Evolutionary conservation across 306 rosid species (phyloP), one percentile per base, ranked within the genome.

Genomic region (Pterocarpus macrocarpus): DNA sequence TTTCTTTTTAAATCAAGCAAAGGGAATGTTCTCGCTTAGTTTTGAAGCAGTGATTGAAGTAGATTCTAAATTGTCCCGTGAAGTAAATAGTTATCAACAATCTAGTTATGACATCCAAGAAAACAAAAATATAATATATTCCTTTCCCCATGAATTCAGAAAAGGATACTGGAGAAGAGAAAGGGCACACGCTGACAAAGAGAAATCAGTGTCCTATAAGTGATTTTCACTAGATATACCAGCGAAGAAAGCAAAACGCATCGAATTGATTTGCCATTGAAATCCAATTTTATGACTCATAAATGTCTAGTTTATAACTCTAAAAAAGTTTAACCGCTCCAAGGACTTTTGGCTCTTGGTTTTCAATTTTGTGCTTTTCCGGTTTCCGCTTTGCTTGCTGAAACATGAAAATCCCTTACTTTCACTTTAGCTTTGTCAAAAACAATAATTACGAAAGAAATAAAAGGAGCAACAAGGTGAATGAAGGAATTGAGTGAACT

Each of bases 381-480:
- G 5, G 55, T 63, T 44, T 9, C 30, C 70, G 53, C 76, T 38
- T 67, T 81, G 58, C 50, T 57, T 30, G 45, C 39, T 45, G 47
- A 83, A 71, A 71, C 80, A 62, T 72, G 77, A 47, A 71, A 70
- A 83, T 56, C 66, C 78, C 63, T 39, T 16, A 22, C 85, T 67
- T 73, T 77, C 63, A 72, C 83, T 78, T 85, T 85, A 36, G 17
- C 88, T 77, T 76, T 76, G 73, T 33, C 17, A 22, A 71, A 38
- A 57, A 58, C 66, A 77, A 77, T 47, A 72, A 75, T 69, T 39
- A 53, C 8, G 28, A 32, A 67, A 22, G 56, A 73, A 68, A 75
- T 75, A 63, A 61, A 84, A 68, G 11, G 63, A 71, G 49, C 56
- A 56, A 56, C 63, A 78, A 55, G 28, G 76, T 84, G 80, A 59